Base-by-base conservation (phyloP, 768 basidiomycete species). In the Rhodotorula diobovata region DNA sequence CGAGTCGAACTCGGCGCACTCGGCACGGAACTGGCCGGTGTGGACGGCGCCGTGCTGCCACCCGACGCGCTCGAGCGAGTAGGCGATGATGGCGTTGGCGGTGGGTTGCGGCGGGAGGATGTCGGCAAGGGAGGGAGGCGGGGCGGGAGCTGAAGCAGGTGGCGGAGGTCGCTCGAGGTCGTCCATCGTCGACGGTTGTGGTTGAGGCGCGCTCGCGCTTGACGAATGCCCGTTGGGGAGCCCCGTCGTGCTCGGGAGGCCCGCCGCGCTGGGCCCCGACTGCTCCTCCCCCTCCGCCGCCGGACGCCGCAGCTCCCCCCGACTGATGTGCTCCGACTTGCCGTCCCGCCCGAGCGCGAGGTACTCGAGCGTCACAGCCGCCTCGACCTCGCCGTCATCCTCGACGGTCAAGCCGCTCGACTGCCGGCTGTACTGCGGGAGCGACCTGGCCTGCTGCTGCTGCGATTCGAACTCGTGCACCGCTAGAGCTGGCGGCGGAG, bases 271-370 rank as follows among this genome's bases (percentile, higher is more conserved):
- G 18, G 45, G 45, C 48, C 25, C 8, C 23, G 14, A 39, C 10
- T 32, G n/a, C 15, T 63, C 66, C 28, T 68, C 67, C 15, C 60
- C 74, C 16, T 53, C 57, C 0, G 51, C 20, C 11, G 39, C 23
- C n/a, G 70, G 70, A 18, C 74, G 61, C 0, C 65, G 61, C 1
- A 75, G 51, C 30, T 59, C 68, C 11, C 68, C 65, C 16, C 74
- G 74, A n/a, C 51, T 60, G 32, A 72, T 55, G 55, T 75, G 74
- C 5, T 59, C 68, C n/a, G 67, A 58, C 59, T 75, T 72, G 21
- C 67, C 46, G 51, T 75, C 74, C 7, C 71, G 71, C 10, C 74
- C 74, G 62, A 75, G 74, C 18, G 74, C 72, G 39, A 75, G 68
- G 28, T 61, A 75, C 45, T 75, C 74, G 30, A 75, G 56, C 28